Percentiles rank a stretch among this genome's conserved stretches.
Conservation (phyloP, 371 early-diverging fungal genomes). For the Saksenaea oblongispora region DNA sequence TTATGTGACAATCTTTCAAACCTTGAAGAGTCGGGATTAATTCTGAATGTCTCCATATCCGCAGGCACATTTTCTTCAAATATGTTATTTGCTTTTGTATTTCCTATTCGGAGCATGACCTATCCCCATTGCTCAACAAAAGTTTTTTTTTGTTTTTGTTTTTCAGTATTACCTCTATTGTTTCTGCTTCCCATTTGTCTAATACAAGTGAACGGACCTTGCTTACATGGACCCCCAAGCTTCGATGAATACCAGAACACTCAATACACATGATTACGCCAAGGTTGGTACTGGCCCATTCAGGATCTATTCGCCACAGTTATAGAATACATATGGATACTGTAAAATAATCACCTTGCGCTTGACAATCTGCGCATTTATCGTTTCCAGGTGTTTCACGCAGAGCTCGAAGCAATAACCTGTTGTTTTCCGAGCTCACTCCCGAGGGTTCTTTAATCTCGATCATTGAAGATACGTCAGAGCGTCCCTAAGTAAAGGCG, state of each 20-base stretch:
- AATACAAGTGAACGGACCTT: conserved; percentile 85
- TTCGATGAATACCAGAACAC: conserved; percentile 97
- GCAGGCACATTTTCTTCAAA: conserved; percentile 60
- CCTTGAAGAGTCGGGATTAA: conserved; percentile 31
- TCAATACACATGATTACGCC: conserved; percentile 95
- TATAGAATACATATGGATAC: not conserved
- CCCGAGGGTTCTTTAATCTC: conserved; percentile 9
- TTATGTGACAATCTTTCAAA: conserved; percentile 3
- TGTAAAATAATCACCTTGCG: conserved; percentile 22
- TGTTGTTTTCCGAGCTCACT: conserved; percentile 20
- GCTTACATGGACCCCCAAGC: conserved; percentile 90
- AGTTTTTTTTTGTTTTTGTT: not conserved
- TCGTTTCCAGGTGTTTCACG: conserved; percentile 64
- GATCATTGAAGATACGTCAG: conserved; percentile 8
- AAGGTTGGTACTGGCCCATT: conserved; percentile 94
- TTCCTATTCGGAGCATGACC: conserved; percentile 84
- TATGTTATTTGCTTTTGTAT: conserved; percentile 71
- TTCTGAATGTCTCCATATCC: conserved; percentile 40
- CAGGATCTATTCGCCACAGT: conserved; percentile 50
- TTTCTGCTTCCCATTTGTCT: conserved; percentile 89
- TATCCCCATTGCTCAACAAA: conserved; percentile 19
- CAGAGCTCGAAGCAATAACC: conserved; percentile 29
- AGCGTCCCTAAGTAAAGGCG: not conserved
- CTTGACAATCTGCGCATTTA: conserved; percentile 81
- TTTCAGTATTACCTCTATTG: conserved; percentile 52